Evolutionary conservation across 2,329 filamentous ascomycete species (phyloP).

Genomic region (Alternaria consortialis): DNA sequence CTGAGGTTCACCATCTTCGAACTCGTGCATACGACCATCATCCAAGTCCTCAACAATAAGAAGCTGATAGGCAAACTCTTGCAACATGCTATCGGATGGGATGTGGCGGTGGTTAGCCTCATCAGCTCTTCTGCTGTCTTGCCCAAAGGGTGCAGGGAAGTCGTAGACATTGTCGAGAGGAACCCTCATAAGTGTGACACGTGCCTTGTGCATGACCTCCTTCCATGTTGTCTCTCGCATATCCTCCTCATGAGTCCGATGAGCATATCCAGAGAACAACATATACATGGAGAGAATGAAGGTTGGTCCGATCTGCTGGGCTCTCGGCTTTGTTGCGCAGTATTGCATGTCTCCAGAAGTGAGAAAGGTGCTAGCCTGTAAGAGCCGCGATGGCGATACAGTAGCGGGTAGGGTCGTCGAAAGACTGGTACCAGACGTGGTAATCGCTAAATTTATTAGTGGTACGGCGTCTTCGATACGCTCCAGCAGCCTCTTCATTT

Average conservation of each 20-base stretch:
- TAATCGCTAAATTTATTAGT: conserved; percentile 90
- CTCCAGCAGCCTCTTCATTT: conserved; percentile 77
- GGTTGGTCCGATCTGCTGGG: conserved; percentile 84
- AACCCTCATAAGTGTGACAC: conserved; percentile 79
- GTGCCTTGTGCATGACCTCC: conserved; percentile 93
- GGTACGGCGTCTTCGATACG: conserved; percentile 92
- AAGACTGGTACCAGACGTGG: conserved; percentile 87
- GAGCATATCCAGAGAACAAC: conserved; percentile 84
- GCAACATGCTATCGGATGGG: conserved; percentile 56
- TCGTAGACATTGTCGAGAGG: conserved; percentile 66
- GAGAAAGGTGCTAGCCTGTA: conserved; percentile 92
- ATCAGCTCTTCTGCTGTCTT: conserved; percentile 19
- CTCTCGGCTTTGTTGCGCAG: conserved; percentile 66
- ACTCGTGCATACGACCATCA: conserved; percentile 73
- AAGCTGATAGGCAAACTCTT: conserved; percentile 81
- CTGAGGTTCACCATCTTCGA: conserved; percentile 67
- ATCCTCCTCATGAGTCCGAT: conserved; percentile 64
- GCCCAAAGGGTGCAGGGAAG: conserved; percentile 44
- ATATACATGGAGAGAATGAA: conserved; percentile 93
- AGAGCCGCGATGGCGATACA: conserved; percentile 86
- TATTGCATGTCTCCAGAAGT: conserved; percentile 88
- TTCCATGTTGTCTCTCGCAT: conserved; percentile 83
- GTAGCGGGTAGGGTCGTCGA: conserved; percentile 80
- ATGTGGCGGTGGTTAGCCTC: conserved; percentile 41
- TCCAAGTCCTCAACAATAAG: conserved; percentile 84